Conservation (phyloP, 176 grass and related monocot species). For the Zizania latifolia region DNA sequence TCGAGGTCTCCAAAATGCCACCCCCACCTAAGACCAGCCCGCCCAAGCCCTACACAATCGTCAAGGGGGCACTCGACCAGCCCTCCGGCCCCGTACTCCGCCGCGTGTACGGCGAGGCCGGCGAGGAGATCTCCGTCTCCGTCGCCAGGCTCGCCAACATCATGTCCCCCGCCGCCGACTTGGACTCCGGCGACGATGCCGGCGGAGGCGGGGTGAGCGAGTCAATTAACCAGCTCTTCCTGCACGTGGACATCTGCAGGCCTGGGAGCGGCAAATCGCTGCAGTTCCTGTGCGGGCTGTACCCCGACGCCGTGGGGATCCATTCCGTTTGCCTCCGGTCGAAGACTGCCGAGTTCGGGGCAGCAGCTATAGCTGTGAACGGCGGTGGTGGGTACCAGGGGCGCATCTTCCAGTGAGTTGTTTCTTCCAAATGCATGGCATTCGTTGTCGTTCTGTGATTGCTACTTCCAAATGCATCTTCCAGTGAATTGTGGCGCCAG, state of each 20-base stretch:
- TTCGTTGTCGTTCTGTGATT: not conserved
- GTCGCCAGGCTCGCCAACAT: constrained; percentile 77
- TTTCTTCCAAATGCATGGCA: not conserved
- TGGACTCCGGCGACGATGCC: constrained; percentile 19
- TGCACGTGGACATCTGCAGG: constrained; percentile 82
- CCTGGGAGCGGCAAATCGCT: constrained; percentile 61
- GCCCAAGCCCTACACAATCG: constrained; percentile 63
- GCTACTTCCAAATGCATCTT: too few species aligned
- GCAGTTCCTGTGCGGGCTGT: constrained; percentile 88
- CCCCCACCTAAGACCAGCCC: constrained; percentile 76
- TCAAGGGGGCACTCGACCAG: constrained; percentile 74
- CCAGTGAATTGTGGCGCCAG: too few species aligned
- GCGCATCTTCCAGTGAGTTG: constrained; percentile 88
- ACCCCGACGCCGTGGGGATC: constrained; percentile 83
- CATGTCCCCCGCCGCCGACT: constrained; percentile 52
- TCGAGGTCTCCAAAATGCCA: constrained; percentile 77
- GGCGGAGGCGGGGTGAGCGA: constrained; percentile 25
- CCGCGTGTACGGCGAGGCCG: constrained; percentile 47
- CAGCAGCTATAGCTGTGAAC: not conserved
- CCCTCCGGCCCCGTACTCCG: constrained; percentile 57
- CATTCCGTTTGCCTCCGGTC: constrained; percentile 86
- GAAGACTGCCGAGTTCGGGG: constrained; percentile 26
- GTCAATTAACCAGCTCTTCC: constrained; percentile 78
- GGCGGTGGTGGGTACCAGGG: constrained; percentile 50
- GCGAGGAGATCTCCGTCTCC: constrained; percentile 79